These are phyloP conservation scores for Pelargonium citronellum DNA, from an alignment of 441 rosid genomes.

Conservation along the genomic window DNA sequence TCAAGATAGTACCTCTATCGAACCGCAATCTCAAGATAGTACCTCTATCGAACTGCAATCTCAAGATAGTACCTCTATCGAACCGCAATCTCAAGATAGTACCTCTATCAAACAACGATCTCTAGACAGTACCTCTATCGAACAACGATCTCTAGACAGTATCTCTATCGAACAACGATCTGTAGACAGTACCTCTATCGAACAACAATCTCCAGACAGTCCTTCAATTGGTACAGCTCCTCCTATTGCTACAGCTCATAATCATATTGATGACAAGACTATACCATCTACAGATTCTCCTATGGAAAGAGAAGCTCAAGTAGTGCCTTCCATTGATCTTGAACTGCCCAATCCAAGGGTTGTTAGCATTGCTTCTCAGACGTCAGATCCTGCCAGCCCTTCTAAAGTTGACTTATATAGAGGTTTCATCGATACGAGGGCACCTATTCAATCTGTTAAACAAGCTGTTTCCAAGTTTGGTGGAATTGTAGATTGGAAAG, in stretches of 20 bases:
- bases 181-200: too few species aligned
- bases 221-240: background rate
- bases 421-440: slow-evolving; percentile 73
- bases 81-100: too few species aligned
- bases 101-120: too few species aligned
- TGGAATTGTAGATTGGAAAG: slow-evolving; percentile 96
- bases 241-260: slow-evolving; percentile 23
- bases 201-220: too few species aligned
- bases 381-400: slow-evolving; percentile 18
- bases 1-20: slow-evolving; percentile 7
- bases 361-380: background rate
- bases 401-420: slow-evolving; percentile 28
- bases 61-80: too few species aligned
- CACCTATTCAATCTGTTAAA: slow-evolving; percentile 92
- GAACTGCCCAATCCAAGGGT: slow-evolving; percentile 16
- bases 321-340: slow-evolving; percentile 18
- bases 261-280: slow-evolving; percentile 28
- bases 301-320: slow-evolving; percentile 15
- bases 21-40: too few species aligned
- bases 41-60: too few species aligned
- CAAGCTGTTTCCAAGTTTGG: slow-evolving; percentile 92
- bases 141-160: too few species aligned
- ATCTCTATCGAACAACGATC: too few species aligned
- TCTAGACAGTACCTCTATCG: too few species aligned
- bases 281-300: slow-evolving; percentile 33